Evolutionary conservation across 148 eudicot species (phyloP), one percentile per base, ranked within the genome.

Genomic region (Drosera capensis): DNA sequence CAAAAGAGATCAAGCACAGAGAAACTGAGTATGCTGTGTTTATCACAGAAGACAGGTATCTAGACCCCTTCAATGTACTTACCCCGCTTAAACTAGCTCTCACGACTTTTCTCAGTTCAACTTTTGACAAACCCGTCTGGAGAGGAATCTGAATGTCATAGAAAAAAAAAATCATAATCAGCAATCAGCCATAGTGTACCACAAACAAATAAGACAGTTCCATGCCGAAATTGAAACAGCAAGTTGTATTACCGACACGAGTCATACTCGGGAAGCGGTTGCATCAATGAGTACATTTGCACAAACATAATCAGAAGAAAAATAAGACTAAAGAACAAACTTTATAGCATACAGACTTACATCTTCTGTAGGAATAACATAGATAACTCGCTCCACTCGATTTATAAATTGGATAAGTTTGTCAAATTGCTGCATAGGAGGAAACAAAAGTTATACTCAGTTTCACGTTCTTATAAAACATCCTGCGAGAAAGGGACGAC

Each of bases 41-140:
- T 41, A 8, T 17, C 1, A 3, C 45, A 41, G 23, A 18, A 14
- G 20, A 1, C 21, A 41, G 9, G 45, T 17, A 17, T 41, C 21
- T 14, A 2, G 20, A 17, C 2, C 4, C 23, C 23, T 41, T 41
- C 23, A 39, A 17, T 24, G 39, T 18, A 64, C 94, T 64, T 65
- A 88, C 97, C 75, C 94, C 94, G 17, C 86, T 65, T 54, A 90
- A 75, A 58, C 93, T 84, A 45, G 82, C 71, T 70, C 75, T 90
- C 66, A 90, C 73, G 49, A 78, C 97, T 63, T 90, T 90, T 63
- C 95, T 71, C n/a, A 90, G 87, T 49, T 90, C 97, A 70, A 62
- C 51, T 64, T 90, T 90, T 21, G 94, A 75, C 43, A 83, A 56
- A 44, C 97, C 97, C 55, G 80, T 56, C 72, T 90, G 97, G 64